Evolutionary conservation across 768 basidiomycete genomes (phyloP), one percentile per base, ranked within the genome.

Genomic region (Infundibulicybe gibba): DNA sequence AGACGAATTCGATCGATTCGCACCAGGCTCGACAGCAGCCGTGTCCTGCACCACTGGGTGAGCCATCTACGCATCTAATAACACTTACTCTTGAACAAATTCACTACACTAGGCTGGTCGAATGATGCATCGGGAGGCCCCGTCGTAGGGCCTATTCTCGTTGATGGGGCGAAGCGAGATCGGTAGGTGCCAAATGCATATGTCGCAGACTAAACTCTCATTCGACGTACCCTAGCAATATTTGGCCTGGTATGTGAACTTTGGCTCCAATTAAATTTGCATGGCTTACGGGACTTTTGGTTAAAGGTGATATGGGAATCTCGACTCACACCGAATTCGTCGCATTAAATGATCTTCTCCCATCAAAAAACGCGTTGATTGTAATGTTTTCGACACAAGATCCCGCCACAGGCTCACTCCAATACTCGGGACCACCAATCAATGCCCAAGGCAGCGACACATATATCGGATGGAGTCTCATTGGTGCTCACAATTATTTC

Each of bases 121-220:
- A 76, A 77, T 51, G 70, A 74, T 44, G 76, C 75, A 13, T 69
- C 70, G 16, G 65, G 74, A 25, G 75, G 75, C 6, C 67, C 72
- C 12, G 64, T 69, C 0, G 71, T 67, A 6, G 76, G 76, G 0
- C 74, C 76, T n/a, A 75, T 77, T 37, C 65, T 79, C 32, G 75
- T 77, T 5, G 77, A 79, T 48, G 77, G 77, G 3, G 76, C 77
- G 2, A 77, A 79, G 51, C 67, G 77, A 34, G 77, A 77, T 54
- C 64, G 76, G 71, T 71, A 35, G 41, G 65, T 48, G 25, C 13
- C 43, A 25, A 10, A 15, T 41, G 16, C 44, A 48, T 41, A 15
- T 25, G 32, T 35, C 11, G 2, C 20, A 33, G 12, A 17, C 38
- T 20, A 19, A 11, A n/a, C 20, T 16, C n/a, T 38, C 19, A 35